Base-by-base conservation (phyloP, 495 filamentous ascomycete genomes). In the Talaromyces adpressus region DNA sequence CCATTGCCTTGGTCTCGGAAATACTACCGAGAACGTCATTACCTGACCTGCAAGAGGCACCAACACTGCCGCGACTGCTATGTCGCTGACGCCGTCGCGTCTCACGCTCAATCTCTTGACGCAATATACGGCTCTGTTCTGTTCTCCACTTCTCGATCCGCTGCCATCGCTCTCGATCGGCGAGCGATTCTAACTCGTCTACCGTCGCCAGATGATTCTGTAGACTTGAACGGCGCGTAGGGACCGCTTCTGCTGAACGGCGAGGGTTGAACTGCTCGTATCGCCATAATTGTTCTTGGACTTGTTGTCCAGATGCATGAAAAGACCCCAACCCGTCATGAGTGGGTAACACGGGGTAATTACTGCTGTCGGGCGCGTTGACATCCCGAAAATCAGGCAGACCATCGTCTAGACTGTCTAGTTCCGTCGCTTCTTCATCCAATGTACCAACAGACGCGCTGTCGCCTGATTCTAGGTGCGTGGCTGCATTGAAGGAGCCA, bases 281-380 rank as follows among this genome's bases (percentile, higher is more conserved):
- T 65, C 88, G 86, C 83, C 91, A 96, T 25, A 96, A 71, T 59
- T 91, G 89, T 36, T 93, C 87, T 66, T 96, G 91, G 1, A 88
- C 80, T 14, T 75, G 63, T 62, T 80, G 67, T 63, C 78, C 75
- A 6, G 81, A 81, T 11, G 81, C 78, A 41, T 82, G 82, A 68
- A 98, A 98, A 25, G 85, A 89, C 3, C 94, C 95, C 56, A 97
- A 73, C 5, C 94, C 94, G 78, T 98, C 93, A 71, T 98, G 94
- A 9, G 87, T 86, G 0, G 94, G 94, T 11, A 98, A 81, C 20
- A 96, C 85, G 6, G 81, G 78, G 23, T 75, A 70, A 36, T 77
- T 84, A 60, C 82, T 79, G 71, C 92, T 97, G 67, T 97, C 93
- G 52, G 96, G 78, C 73, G 97, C 91, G 2, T 75, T 80, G 5